phyloP scores from a whole-genome alignment of 495 filamentous ascomycete genomes.

The Cercophora scortea region DNA sequence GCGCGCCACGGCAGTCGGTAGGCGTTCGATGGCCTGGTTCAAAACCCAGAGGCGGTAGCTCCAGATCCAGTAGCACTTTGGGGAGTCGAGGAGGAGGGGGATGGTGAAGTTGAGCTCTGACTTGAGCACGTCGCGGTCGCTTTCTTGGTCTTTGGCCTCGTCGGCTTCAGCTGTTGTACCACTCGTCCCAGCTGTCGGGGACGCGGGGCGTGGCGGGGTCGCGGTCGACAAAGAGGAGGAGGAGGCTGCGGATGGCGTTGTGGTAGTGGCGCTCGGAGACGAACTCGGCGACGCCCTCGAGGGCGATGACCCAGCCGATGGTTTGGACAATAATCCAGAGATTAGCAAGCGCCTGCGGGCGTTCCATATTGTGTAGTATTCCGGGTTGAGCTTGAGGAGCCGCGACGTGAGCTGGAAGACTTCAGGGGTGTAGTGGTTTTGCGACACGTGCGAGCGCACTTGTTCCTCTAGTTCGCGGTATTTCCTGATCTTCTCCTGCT shows the following conservation, averaged over 20 bases:
- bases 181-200: conserved; percentile 48
- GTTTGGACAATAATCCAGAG: conserved; percentile 45
- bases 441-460: conserved; percentile 52
- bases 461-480: conserved; percentile 65
- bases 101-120: conserved; percentile 72
- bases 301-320: conserved; percentile 42
- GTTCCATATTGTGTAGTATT: conserved; percentile 99
- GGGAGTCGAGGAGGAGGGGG: conserved; percentile 72
- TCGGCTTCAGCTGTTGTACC: conserved; percentile 43
- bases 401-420: conserved; percentile 69
- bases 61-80: conserved; percentile 99
- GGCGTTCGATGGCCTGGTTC: conserved; percentile 54
- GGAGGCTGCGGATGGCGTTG: conserved; percentile 40
- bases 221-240: conserved; percentile 39
- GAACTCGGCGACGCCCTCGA: conserved; percentile 50
- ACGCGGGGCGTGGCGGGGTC: conserved; percentile 37
- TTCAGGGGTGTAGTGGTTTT: conserved; percentile 54
- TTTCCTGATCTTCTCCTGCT: conserved; percentile 67
- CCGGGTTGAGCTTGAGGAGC: conserved; percentile 80
- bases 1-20: conserved; percentile 46
- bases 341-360: conserved; percentile 65
- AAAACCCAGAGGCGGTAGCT: conserved; percentile 91
- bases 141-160: conserved; percentile 4
- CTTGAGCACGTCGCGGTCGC: conserved; percentile 33
- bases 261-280: conserved; percentile 43